Evolutionary conservation across 441 rosid species (phyloP).

Genomic region (Populus hybrid): DNA sequence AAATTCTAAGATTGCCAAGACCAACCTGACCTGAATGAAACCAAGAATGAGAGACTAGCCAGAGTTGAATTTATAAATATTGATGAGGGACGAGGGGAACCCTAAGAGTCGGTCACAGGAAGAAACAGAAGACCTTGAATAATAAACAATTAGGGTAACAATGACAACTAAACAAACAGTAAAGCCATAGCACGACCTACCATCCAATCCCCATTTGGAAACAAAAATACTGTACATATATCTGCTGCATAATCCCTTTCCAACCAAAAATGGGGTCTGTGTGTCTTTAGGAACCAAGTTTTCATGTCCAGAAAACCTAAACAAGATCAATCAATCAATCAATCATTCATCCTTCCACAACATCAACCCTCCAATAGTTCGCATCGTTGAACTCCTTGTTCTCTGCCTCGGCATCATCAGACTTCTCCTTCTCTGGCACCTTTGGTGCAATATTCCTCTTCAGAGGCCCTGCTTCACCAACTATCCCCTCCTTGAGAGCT

Average conservation of each 20-base stretch:
- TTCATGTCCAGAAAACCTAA: slow-evolving; percentile 8
- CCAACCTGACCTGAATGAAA: neutral
- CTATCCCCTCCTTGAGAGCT: slow-evolving; percentile 91
- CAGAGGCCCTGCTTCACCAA: slow-evolving; percentile 91
- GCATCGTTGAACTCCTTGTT: slow-evolving; percentile 85
- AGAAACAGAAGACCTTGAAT: slow-evolving; percentile 34
- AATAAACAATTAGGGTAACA: slow-evolving; percentile 28
- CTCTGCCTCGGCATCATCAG: slow-evolving; percentile 51
- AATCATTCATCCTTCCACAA: slow-evolving; percentile 48
- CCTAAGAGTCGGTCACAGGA: slow-evolving; percentile 15
- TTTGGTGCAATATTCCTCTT: slow-evolving; percentile 51
- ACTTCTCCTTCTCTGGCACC: slow-evolving; percentile 47
- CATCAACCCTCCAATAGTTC: slow-evolving; percentile 93
- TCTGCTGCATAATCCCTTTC: slow-evolving; percentile 28
- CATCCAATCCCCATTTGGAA: slow-evolving; percentile 37
- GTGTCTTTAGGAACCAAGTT: slow-evolving; percentile 20
- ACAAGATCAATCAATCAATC: neutral
- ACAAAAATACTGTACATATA: slow-evolving; percentile 63
- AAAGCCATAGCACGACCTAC: slow-evolving; percentile 36
- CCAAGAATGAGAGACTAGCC: neutral
- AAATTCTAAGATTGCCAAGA: neutral
- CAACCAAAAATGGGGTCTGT: slow-evolving; percentile 30
- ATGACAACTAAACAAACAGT: slow-evolving; percentile 26
- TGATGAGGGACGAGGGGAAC: slow-evolving; percentile 13
- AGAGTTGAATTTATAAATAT: slow-evolving; percentile 8